Conservation (phyloP, 2,329 filamentous ascomycete species). For the Drechslera avenae region DNA sequence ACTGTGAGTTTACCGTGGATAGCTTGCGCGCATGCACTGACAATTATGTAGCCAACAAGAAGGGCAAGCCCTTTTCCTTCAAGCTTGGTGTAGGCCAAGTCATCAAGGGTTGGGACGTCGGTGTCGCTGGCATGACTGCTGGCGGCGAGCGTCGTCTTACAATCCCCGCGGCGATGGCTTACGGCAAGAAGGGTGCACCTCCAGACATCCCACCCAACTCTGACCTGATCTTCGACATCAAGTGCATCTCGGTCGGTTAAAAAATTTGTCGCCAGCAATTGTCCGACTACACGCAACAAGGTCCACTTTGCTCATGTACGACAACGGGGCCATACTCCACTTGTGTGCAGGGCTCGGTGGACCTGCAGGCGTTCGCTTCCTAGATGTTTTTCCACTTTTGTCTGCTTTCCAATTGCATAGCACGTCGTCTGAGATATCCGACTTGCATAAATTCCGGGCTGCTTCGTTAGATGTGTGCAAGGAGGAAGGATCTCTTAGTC, state of each 20-base stretch:
- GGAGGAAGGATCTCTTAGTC: slow-evolving; percentile 50
- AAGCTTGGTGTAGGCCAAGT: slow-evolving; percentile 93
- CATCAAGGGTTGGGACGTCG: slow-evolving; percentile 98
- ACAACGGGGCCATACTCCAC: slow-evolving; percentile 33
- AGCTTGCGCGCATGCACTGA: slow-evolving; percentile 23
- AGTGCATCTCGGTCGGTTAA: slow-evolving; percentile 57
- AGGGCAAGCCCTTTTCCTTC: slow-evolving; percentile 96
- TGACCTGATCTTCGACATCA: slow-evolving; percentile 83
- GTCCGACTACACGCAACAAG: slow-evolving; percentile 21
- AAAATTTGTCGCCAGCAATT: slow-evolving; percentile 3
- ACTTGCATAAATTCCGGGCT: slow-evolving; percentile 47
- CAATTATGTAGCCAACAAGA: slow-evolving; percentile 84
- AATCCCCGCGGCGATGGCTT: slow-evolving; percentile 85
- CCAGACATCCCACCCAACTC: slow-evolving; percentile 92
- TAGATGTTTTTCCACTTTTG: slow-evolving; percentile 18
- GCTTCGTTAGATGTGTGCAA: slow-evolving; percentile 40
- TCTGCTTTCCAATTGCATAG: slow-evolving; percentile 41
- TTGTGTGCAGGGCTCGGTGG: slow-evolving; percentile 33
- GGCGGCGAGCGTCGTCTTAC: slow-evolving; percentile 92
- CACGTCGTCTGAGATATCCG: slow-evolving; percentile 48
- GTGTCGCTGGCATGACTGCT: slow-evolving; percentile 87
- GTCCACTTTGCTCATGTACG: slow-evolving; percentile 33
- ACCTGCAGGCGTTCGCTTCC: slow-evolving; percentile 25
- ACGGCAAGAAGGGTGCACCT: slow-evolving; percentile 76
- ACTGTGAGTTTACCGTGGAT: slow-evolving; percentile 65